A percentile compares a stretch with the other conserved stretches of the same genome.
These are phyloP conservation scores for Talaromyces sp. DNA, from an alignment of 2,329 filamentous ascomycete genomes.

Conservation along the genomic window DNA sequence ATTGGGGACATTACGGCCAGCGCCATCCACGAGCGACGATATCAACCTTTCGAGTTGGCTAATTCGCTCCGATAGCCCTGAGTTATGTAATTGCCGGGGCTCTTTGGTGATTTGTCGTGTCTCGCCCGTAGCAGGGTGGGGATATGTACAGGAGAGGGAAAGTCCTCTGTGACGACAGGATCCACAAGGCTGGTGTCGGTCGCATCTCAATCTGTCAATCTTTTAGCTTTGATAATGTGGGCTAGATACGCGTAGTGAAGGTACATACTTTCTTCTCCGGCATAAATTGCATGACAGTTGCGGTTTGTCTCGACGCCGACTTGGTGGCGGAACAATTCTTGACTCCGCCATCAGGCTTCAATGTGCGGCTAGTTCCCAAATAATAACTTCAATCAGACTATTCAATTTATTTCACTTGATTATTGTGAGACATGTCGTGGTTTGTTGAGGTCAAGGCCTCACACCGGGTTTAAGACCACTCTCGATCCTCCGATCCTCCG, in stretches of 20 bases:
- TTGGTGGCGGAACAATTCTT: slow-evolving; percentile 8
- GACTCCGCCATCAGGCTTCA: slow-evolving; percentile 2
- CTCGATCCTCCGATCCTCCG: slow-evolving; percentile 10
- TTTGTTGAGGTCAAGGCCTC: no score
- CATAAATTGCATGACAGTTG: slow-evolving; percentile 37
- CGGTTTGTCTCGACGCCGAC: slow-evolving; percentile 32
- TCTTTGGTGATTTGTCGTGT: neutral
- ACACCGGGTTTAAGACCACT: neutral
- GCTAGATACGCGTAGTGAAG: no score
- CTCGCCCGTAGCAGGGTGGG: neutral
- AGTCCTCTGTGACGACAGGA: slow-evolving; percentile 60
- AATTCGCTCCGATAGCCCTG: slow-evolving; percentile 62
- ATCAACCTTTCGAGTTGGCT: slow-evolving; percentile 59
- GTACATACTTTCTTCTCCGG: slow-evolving; percentile 33
- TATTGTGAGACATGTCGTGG: no score
- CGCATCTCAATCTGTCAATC: slow-evolving; percentile 54
- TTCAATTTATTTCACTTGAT: no score
- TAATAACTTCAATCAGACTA: no score
- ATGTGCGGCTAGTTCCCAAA: no score
- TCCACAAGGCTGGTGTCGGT: slow-evolving; percentile 59
- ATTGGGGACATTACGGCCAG: slow-evolving; percentile 48
- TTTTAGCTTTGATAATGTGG: neutral
- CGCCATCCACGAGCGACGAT: slow-evolving; percentile 58
- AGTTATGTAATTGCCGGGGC: slow-evolving; percentile 32
- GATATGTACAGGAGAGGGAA: slow-evolving; percentile 52